These are phyloP conservation scores for Neospora caninum DNA, from an alignment of 169 alveolate species.

Conservation along the genomic window DNA sequence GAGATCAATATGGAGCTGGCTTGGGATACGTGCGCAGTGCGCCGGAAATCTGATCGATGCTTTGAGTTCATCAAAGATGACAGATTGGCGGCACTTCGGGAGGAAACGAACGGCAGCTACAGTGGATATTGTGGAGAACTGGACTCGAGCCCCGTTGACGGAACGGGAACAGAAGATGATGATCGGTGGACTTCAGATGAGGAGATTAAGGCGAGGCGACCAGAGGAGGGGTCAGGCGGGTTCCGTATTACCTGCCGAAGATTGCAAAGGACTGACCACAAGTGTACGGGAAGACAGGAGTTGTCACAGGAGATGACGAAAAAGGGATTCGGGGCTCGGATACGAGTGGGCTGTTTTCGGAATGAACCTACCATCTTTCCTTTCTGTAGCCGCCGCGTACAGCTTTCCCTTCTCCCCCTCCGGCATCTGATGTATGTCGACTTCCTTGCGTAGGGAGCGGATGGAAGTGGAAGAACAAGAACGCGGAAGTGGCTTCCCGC, in stretches of 20 bases:
- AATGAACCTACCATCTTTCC: neutral
- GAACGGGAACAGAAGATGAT: neutral
- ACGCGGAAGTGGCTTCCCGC: neutral
- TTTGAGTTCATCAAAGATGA: too few species aligned
- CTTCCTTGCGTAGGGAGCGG: neutral
- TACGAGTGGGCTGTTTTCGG: neutral
- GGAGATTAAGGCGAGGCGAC: neutral
- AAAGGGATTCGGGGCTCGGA: neutral
- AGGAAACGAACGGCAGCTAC: neutral
- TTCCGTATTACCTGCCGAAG: neutral
- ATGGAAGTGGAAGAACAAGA: neutral
- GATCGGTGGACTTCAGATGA: neutral
- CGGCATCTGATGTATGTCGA: neutral
- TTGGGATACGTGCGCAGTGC: too few species aligned
- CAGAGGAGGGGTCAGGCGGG: neutral
- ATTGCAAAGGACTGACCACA: neutral
- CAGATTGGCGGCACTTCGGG: neutral
- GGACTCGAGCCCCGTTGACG: neutral
- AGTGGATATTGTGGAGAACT: conserved; percentile 5
- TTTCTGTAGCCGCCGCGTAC: conserved; percentile 19
- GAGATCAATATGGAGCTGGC: too few species aligned
- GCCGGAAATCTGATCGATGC: too few species aligned
- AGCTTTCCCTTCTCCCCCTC: conserved; percentile 19
- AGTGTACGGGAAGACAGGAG: neutral
- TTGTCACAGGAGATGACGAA: neutral